Percentiles rank a stretch among this genome's conserved stretches.
phyloP scores from a whole-genome alignment of 257 asterid genomes.

The Henckelia pumila region DNA sequence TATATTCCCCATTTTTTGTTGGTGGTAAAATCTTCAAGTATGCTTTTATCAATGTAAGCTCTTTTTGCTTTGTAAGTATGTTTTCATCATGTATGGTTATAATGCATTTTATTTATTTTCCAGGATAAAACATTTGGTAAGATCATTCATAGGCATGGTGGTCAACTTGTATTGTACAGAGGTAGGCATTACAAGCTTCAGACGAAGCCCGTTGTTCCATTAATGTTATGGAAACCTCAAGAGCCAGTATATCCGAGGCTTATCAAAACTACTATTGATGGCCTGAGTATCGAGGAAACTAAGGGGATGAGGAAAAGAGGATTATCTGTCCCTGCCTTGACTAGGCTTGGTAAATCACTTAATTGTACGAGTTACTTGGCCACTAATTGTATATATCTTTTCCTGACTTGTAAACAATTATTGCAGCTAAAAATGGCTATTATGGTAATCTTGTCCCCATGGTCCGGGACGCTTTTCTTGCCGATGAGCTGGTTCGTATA shows the following conservation, averaged over 20 bases:
- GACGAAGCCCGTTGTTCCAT: constrained; percentile 65
- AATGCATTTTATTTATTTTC: constrained; percentile 20
- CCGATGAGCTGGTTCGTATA: constrained; percentile 73
- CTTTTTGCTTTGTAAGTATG: neutral
- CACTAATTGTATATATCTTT: constrained; percentile 2
- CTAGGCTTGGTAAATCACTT: constrained; percentile 60
- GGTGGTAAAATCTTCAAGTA: neutral
- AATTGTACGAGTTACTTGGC: constrained; percentile 7
- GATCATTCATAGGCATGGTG: constrained; percentile 79
- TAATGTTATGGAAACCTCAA: constrained; percentile 95
- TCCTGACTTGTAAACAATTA: constrained; percentile 11
- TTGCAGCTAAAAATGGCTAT: constrained; percentile 89
- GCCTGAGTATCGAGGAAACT: constrained; percentile 84
- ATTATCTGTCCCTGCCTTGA: constrained; percentile 59
- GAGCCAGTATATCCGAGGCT: constrained; percentile 95
- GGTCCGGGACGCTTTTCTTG: constrained; percentile 88
- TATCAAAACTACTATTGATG: constrained; percentile 75
- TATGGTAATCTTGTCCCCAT: constrained; percentile 86
- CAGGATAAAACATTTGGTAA: constrained; percentile 89
- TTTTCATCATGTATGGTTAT: constrained; percentile 4
- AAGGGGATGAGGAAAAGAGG: constrained; percentile 82
- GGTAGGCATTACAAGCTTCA: constrained; percentile 69
- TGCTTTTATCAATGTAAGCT: neutral
- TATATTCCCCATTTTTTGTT: neutral
- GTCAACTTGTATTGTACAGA: constrained; percentile 61